Conservation (phyloP, 1,284 basidiomycete species). For the Melampsora larici-populina region DNA sequence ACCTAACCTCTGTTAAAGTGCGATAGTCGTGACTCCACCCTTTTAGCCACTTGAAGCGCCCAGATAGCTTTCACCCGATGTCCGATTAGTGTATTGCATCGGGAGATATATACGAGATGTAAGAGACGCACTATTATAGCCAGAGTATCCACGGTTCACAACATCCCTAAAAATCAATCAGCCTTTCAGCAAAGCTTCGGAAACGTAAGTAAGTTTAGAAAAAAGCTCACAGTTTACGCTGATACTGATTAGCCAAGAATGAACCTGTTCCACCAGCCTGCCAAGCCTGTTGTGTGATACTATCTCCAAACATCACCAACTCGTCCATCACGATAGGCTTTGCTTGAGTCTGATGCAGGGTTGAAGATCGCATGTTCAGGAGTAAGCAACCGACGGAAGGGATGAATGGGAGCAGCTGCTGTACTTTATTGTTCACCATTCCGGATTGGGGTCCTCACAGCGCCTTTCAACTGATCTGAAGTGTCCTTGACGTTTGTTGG, state of each 20-base stretch:
- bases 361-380: background rate
- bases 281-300: slow-evolving; percentile 42
- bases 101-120: background rate
- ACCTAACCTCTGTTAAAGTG: too few relatives aligned
- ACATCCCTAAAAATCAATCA: slow-evolving; percentile 27
- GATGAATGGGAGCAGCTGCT: background rate
- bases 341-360: background rate
- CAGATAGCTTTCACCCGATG: slow-evolving; percentile 15
- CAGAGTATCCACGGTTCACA: slow-evolving; percentile 37
- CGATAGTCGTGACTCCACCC: background rate
- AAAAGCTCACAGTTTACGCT: slow-evolving; percentile 37
- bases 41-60: slow-evolving; percentile 35
- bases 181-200: background rate
- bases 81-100: background rate
- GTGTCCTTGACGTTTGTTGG: too few relatives aligned
- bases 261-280: slow-evolving; percentile 32
- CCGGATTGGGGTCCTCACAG: background rate
- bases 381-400: background rate
- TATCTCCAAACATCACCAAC: slow-evolving; percentile 41
- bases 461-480: too few relatives aligned
- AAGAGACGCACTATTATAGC: slow-evolving; percentile 36
- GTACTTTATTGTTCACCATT: background rate
- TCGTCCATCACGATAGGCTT: slow-evolving; percentile 9
- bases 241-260: slow-evolving; percentile 27
- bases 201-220: background rate